Percentiles rank a stretch among this genome's conserved stretches.
Evolutionary conservation across 2,329 filamentous ascomycete genomes (phyloP).

Genomic region (Penicillium sp.): DNA sequence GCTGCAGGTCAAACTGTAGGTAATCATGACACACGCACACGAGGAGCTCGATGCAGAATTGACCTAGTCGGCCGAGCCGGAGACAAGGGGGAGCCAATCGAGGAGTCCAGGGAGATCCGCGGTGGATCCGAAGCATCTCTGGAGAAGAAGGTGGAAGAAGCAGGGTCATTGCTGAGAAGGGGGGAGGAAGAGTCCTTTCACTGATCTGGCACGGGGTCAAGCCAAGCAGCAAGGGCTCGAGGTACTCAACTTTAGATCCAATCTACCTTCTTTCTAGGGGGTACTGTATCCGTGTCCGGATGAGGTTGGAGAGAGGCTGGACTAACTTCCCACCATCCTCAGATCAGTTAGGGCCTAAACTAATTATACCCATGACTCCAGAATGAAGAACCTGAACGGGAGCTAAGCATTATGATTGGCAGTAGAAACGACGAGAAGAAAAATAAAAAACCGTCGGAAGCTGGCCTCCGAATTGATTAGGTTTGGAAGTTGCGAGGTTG

Average conservation of each 20-base stretch:
- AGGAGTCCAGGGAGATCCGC: conserved; percentile 9
- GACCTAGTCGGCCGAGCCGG: conserved; percentile 13
- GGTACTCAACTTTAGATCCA: background rate
- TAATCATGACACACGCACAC: conserved; percentile 17
- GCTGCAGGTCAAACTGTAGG: conserved; percentile 9
- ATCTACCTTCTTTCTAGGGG: background rate
- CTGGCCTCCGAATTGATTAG: background rate
- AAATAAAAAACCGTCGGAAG: conserved; percentile 4
- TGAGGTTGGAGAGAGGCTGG: background rate
- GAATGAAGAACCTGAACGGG: background rate
- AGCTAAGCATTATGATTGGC: conserved; percentile 11
- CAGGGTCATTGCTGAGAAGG: conserved; percentile 12
- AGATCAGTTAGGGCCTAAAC: conserved; percentile 20
- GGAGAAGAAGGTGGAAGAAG: conserved; percentile 11
- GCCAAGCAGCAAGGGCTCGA: conserved; percentile 2
- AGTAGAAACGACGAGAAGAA: conserved; percentile 1
- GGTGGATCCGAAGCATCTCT: conserved; percentile 11
- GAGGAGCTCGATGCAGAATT: conserved; percentile 9
- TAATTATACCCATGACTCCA: conserved; percentile 18
- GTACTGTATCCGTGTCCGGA: background rate
- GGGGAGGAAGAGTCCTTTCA: background rate
- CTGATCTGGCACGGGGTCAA: background rate
- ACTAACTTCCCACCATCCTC: conserved; percentile 2
- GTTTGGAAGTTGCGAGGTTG: background rate
- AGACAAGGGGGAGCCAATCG: conserved; percentile 16